phyloP scores from a whole-genome alignment of 2,329 filamentous ascomycete species.

The Epichloe sp. region DNA sequence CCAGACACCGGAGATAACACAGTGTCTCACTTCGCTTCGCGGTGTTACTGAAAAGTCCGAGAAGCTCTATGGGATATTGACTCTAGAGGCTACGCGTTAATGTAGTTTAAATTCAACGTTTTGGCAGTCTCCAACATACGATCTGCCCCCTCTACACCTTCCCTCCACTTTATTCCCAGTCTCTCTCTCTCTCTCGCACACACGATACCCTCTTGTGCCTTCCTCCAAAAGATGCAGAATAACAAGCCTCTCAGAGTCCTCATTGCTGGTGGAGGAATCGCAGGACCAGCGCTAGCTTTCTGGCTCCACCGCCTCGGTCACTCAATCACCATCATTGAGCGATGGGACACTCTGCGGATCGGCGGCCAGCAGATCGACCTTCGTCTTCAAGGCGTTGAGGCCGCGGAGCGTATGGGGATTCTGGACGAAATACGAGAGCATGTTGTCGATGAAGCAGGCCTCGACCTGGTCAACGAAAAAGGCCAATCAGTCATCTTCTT shows the following conservation, averaged over 20 bases:
- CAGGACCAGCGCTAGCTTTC: conserved; percentile 18
- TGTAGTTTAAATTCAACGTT: too few relatives aligned
- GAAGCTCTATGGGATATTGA: too few relatives aligned
- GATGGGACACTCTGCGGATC: conserved; percentile 15
- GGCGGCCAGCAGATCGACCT: conserved; percentile 34
- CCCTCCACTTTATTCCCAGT: neutral
- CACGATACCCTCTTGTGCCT: neutral
- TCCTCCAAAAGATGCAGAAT: neutral
- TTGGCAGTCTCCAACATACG: too few relatives aligned
- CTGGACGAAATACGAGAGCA: conserved; percentile 21
- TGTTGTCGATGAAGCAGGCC: conserved; percentile 34
- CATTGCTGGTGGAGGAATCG: conserved; percentile 21
- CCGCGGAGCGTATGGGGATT: conserved; percentile 27
- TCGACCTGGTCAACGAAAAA: conserved; percentile 29
- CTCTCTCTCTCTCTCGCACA: neutral
- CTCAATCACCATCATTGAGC: conserved; percentile 26
- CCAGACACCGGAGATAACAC: too few relatives aligned
- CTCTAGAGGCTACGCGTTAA: too few relatives aligned
- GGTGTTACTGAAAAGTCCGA: too few relatives aligned
- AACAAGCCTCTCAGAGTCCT: conserved; percentile 9
- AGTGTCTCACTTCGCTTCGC: too few relatives aligned
- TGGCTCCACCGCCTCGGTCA: conserved; percentile 19
- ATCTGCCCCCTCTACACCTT: neutral
- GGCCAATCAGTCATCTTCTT: conserved; percentile 26
- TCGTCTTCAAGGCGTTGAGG: conserved; percentile 26